These are phyloP conservation scores for Spergularia marina DNA, from an alignment of 148 eudicot genomes.

Conservation along the genomic window DNA sequence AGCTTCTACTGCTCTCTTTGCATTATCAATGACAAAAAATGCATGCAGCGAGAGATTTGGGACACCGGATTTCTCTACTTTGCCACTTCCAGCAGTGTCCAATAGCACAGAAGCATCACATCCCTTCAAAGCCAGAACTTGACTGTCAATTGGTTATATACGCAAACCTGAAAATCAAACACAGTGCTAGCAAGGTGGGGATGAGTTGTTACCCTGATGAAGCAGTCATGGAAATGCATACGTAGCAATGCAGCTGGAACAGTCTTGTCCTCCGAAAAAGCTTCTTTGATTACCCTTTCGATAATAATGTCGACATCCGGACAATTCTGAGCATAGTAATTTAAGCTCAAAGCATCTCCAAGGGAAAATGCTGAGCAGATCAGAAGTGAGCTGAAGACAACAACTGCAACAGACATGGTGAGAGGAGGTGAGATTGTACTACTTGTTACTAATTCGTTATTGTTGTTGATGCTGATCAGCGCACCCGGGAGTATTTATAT, in stretches of 20 bases:
- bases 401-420: constrained; percentile 39
- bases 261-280: constrained; percentile 44
- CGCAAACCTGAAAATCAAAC: not conserved
- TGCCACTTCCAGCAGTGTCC: constrained; percentile 48
- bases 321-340: constrained; percentile 64
- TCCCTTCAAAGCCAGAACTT: constrained; percentile 37
- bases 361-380: constrained; percentile 27
- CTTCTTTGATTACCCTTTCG: constrained; percentile 39
- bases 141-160: not conserved
- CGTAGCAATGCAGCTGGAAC: constrained; percentile 80
- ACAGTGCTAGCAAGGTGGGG: not conserved
- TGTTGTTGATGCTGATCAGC: constrained; percentile 16
- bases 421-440: not conserved
- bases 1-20: constrained; percentile 66
- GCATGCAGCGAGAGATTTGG: constrained; percentile 79
- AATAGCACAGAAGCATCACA: constrained; percentile 89
- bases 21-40: constrained; percentile 65
- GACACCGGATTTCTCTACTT: constrained; percentile 66
- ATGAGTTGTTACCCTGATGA: constrained; percentile 54
- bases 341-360: constrained; percentile 51
- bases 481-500: constrained; percentile 34
- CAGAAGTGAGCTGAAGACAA: constrained; percentile 35
- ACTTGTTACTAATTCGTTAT: constrained; percentile 3
- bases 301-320: constrained; percentile 55
- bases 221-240: constrained; percentile 94